These are phyloP conservation scores for Penicillium roqueforti DNA, from an alignment of 495 filamentous ascomycete genomes.

Conservation along the genomic window DNA sequence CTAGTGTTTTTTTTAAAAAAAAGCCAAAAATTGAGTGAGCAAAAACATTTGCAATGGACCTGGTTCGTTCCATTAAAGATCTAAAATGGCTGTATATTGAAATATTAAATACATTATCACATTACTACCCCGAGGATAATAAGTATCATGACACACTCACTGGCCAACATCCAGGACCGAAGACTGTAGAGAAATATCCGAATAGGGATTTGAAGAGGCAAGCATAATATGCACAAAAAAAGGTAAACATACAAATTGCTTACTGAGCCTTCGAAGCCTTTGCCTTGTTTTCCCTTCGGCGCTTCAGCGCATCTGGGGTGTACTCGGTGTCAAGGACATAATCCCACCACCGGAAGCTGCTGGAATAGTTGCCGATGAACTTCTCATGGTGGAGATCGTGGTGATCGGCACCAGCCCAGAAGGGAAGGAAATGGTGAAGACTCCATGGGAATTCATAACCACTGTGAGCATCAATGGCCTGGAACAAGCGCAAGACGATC, in stretches of 20 bases:
- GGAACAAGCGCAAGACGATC: conserved; percentile 90
- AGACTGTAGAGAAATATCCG: not conserved
- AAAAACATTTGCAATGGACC: too few relatives aligned
- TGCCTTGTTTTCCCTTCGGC: conserved; percentile 73
- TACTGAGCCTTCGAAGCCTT: conserved; percentile 51
- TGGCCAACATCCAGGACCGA: not conserved
- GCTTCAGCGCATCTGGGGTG: conserved; percentile 79
- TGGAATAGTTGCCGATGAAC: conserved; percentile 96
- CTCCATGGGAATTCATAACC: conserved; percentile 98
- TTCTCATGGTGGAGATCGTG: conserved; percentile 96
- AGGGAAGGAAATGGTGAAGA: conserved; percentile 89
- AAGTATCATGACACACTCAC: not conserved
- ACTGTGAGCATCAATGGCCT: conserved; percentile 95
- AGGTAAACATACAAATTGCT: conserved; percentile 2
- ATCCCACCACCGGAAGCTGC: conserved; percentile 99
- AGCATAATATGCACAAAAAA: not conserved
- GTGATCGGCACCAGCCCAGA: conserved; percentile 97
- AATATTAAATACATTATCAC: conserved; percentile 3
- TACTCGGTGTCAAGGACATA: conserved; percentile 90
- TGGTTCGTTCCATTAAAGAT: not conserved
- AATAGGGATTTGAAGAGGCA: not conserved
- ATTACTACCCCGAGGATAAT: conserved; percentile 2
- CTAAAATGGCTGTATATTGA: not conserved
- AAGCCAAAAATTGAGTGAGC: too few relatives aligned
- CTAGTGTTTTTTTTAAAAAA: too few relatives aligned